Conservation (phyloP, 176 grass and related monocot species). For the Microstegium vimineum region DNA sequence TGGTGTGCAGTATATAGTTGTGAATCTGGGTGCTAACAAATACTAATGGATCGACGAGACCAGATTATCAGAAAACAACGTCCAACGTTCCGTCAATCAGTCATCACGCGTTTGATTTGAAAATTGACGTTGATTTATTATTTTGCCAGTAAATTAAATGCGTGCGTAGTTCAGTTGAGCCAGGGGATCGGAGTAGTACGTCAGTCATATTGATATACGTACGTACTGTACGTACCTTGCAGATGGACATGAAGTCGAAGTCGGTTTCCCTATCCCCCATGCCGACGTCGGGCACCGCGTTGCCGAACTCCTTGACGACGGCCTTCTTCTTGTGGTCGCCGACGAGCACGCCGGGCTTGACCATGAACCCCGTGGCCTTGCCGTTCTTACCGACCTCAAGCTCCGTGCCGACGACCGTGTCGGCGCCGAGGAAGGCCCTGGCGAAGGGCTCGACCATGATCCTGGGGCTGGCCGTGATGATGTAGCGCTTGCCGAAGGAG, state of each 20-base stretch:
- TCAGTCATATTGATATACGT: no score
- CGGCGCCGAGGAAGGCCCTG: constrained; percentile 64
- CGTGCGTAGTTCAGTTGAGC: neutral
- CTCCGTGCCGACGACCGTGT: constrained; percentile 76
- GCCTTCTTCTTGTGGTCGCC: constrained; percentile 73
- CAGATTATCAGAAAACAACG: neutral
- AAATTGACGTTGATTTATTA: neutral
- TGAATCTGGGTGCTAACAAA: neutral
- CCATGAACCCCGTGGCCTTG: constrained; percentile 77
- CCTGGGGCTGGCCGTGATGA: constrained; percentile 77
- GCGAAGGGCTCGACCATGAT: constrained; percentile 78
- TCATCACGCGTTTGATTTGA: no score
- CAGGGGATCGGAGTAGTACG: neutral
- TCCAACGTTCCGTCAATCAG: neutral
- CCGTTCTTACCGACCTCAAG: constrained; percentile 79
- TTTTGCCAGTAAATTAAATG: neutral
- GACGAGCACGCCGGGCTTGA: constrained; percentile 64
- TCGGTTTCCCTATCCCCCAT: constrained; percentile 78
- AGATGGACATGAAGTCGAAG: constrained; percentile 86
- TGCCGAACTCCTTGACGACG: constrained; percentile 58
- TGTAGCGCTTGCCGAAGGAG: constrained; percentile 64
- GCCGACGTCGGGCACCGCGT: constrained; percentile 58
- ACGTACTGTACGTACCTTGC: constrained; percentile 70
- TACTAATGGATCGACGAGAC: neutral
- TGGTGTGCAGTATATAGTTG: no score